These are phyloP conservation scores for Quercus lobata DNA, from an alignment of 331 rosid genomes.

Conservation along the genomic window DNA sequence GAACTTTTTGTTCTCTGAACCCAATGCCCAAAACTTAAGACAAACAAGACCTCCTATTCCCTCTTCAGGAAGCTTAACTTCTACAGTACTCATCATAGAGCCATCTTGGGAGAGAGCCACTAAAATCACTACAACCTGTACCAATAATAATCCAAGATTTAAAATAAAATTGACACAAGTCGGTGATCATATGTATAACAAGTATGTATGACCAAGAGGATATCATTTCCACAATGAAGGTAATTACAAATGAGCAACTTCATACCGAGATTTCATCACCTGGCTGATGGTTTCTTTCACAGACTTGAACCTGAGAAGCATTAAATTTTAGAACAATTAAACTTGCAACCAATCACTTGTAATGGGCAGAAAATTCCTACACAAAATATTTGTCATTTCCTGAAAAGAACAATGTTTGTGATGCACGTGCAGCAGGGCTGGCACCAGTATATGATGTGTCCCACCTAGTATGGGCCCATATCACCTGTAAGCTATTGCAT, in stretches of 20 bases:
- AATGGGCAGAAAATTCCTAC: not conserved
- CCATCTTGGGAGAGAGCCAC: constrained; percentile 81
- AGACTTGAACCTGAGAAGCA: constrained; percentile 73
- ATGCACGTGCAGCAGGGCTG: not conserved
- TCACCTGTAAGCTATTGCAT: not conserved
- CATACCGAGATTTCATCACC: constrained; percentile 84
- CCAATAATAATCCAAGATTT: constrained; percentile 19
- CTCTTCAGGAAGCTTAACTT: constrained; percentile 77
- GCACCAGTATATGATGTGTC: not conserved
- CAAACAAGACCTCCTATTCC: constrained; percentile 81
- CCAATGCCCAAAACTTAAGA: constrained; percentile 86
- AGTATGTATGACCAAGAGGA: constrained; percentile 6
- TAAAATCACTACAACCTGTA: constrained; percentile 61
- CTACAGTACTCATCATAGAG: constrained; percentile 83
- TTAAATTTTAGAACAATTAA: constrained; percentile 4
- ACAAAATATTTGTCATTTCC: not conserved
- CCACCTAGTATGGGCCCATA: not conserved
- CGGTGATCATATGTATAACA: not conserved
- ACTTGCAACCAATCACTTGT: not conserved
- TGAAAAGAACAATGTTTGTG: not conserved
- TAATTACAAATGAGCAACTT: constrained; percentile 19
- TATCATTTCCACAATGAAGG: constrained; percentile 9
- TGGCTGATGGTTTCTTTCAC: constrained; percentile 97
- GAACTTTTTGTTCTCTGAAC: constrained; percentile 54
- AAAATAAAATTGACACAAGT: not conserved